Conservation (phyloP, 1,284 basidiomycete species). For the Ceratobasidium theobromae region DNA sequence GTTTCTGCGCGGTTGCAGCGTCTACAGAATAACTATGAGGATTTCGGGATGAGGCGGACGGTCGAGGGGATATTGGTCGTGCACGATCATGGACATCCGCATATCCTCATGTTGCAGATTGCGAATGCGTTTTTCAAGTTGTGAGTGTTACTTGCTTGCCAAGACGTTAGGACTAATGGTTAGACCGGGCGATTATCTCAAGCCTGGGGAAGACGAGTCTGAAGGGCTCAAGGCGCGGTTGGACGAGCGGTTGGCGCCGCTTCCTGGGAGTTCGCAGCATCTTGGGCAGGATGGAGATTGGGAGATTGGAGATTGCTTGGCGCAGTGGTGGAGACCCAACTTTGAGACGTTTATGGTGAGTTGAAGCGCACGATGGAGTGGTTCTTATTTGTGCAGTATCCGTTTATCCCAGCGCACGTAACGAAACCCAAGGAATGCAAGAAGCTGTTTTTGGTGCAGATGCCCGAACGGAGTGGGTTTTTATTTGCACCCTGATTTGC, state of each 20-base stretch:
- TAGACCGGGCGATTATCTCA: conserved; percentile 97
- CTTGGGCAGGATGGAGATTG: conserved; percentile 84
- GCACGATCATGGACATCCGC: conserved; percentile 91
- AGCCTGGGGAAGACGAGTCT: conserved; percentile 91
- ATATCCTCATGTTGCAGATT: conserved; percentile 96
- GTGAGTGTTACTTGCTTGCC: conserved; percentile 52
- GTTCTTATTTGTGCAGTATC: conserved; percentile 69
- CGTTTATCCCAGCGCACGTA: conserved; percentile 94
- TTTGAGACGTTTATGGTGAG: conserved; percentile 98
- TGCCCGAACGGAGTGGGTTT: conserved; percentile 88
- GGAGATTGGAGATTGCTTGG: conserved; percentile 93
- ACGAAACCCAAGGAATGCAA: conserved; percentile 98
- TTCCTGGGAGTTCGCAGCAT: conserved; percentile 55
- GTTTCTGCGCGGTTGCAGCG: conserved; percentile 87
- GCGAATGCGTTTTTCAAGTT: conserved; percentile 99
- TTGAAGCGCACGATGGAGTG: no score
- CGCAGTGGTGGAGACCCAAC: conserved; percentile 96
- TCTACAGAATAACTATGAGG: conserved; percentile 94
- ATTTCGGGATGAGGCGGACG: conserved; percentile 90
- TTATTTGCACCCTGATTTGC: background rate
- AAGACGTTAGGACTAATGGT: background rate
- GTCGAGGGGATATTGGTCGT: conserved; percentile 97
- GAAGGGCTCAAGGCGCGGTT: conserved; percentile 85
- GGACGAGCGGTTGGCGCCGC: conserved; percentile 85
- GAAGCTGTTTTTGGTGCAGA: conserved; percentile 92